Evolutionary conservation across 1,284 basidiomycete species (phyloP), one percentile per base, ranked within the genome.

Genomic region (Melampsora abietis-canadensis): DNA sequence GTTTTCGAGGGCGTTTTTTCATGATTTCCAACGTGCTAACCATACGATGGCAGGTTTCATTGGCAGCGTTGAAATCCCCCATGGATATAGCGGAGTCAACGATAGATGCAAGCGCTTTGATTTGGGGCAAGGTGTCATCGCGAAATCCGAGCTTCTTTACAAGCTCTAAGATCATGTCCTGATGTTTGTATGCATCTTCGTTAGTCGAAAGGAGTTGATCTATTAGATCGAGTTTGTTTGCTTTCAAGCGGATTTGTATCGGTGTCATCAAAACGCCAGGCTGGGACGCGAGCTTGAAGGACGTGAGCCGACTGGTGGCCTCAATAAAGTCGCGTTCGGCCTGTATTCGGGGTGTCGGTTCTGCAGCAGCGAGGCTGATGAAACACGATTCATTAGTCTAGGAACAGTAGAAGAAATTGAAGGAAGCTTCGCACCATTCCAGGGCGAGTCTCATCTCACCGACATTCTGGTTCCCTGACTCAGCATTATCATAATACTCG

Each of bases 381-480:
- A 27, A n/a, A 37, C 19, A 19, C 27, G 37, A 40, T 6, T 37
- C 19, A 24, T n/a, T 3, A 65, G 14, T 8, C 51, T 19, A 15
- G 30, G 37, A n/a, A 34, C 14, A 7, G 0, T 15, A 54, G 2
- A 57, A 21, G 47, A 60, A 37, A 31, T 24, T 62, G 27, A 34
- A 57, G 21, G 24, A 21, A 63, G 2, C 12, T 51, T 44, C 47
- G 80, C 86, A 94, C 94, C 93, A 95, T 76, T 95, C 92, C 81
- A 94, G 94, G 0, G 94, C 94, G 51, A 92, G 84, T 82, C 92
- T 94, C 93, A 97, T 96, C 68, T 94, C 92, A 5, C 93, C 93
- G 63, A 87, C 87, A 78, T 92, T 90, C 80, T 92, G 90, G 80
- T 96, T 97, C 2, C 92, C 94, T 1, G 89, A 90, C 77, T 86